Percentiles rank a stretch among this genome's conserved stretches.
phyloP scores from a whole-genome alignment of 768 basidiomycete genomes.

The Gyrodon lividus region DNA sequence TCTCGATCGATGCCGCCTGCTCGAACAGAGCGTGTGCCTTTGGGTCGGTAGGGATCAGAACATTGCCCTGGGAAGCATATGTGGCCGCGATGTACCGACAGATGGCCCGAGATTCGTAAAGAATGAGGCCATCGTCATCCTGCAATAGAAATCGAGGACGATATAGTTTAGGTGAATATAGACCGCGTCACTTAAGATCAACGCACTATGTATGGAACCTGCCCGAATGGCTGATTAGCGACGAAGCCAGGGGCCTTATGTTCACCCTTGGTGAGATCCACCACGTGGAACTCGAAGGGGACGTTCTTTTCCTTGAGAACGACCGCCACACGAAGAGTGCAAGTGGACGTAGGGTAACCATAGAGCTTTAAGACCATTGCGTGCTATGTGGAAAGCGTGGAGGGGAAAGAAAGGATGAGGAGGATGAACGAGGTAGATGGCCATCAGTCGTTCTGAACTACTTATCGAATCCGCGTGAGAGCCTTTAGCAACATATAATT shows the following conservation, averaged over 20 bases:
- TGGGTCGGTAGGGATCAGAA: conserved; percentile 37
- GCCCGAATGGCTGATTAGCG: conserved; percentile 55
- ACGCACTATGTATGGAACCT: conserved; percentile 38
- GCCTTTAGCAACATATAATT: not conserved
- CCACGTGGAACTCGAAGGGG: conserved; percentile 46
- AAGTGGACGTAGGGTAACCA: conserved; percentile 35
- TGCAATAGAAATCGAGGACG: not conserved
- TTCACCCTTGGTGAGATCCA: conserved; percentile 42
- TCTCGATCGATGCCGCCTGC: conserved; percentile 51
- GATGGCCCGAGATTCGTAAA: conserved; percentile 46
- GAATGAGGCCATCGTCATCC: conserved; percentile 41
- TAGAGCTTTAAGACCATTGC: conserved; percentile 23
- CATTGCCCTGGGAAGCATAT: conserved; percentile 35
- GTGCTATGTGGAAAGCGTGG: not conserved
- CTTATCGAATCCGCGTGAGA: conserved; percentile 14
- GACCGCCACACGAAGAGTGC: conserved; percentile 50
- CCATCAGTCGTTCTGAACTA: not conserved
- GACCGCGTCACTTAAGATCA: too few species aligned
- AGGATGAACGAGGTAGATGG: not conserved
- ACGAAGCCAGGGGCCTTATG: conserved; percentile 49
- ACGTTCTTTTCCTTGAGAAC: conserved; percentile 55
- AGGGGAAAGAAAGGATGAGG: not conserved
- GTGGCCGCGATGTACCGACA: conserved; percentile 40
- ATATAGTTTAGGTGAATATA: not conserved
- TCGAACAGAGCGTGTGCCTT: conserved; percentile 45